Conservation (phyloP, 768 basidiomycete species). For the Lactarius sanguifluus region DNA sequence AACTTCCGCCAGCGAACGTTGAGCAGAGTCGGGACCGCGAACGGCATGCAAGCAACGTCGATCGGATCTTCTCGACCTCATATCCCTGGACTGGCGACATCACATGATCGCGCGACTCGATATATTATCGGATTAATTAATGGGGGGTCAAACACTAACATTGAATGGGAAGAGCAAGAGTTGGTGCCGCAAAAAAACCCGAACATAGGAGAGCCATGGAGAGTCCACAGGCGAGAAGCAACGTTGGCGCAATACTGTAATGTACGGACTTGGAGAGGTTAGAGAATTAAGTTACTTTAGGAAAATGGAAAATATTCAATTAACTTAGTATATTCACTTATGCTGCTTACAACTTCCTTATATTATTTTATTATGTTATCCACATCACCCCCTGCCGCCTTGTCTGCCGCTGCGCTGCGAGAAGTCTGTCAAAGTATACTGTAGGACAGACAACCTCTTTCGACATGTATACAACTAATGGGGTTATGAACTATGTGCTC, state of each 20-base stretch:
- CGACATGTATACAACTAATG: too few species aligned
- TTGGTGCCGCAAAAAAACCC: neutral
- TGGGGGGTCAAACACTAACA: neutral
- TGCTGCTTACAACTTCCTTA: conserved; percentile 19
- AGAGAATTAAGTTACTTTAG: conserved; percentile 1
- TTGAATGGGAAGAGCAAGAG: neutral
- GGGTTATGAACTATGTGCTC: too few species aligned
- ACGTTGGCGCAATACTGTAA: neutral
- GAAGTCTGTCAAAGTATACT: too few species aligned
- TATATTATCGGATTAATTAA: conserved; percentile 7
- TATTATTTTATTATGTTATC: conserved; percentile 13
- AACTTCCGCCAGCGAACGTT: neutral
- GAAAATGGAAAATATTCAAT: conserved; percentile 7
- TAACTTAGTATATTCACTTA: conserved; percentile 22
- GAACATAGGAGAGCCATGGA: neutral
- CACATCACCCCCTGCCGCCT: too few species aligned
- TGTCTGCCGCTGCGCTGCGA: too few species aligned
- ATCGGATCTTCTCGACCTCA: conserved; percentile 11
- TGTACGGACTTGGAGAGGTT: conserved; percentile 4
- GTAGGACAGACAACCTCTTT: too few species aligned
- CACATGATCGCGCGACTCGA: conserved; percentile 12
- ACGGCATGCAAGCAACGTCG: conserved; percentile 10
- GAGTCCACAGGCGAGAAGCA: neutral
- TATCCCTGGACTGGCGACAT: conserved; percentile 9
- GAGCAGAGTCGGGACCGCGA: conserved; percentile 8